Base-by-base conservation (phyloP, 2,329 filamentous ascomycete genomes). In the Penicillium sclerotiorum region DNA sequence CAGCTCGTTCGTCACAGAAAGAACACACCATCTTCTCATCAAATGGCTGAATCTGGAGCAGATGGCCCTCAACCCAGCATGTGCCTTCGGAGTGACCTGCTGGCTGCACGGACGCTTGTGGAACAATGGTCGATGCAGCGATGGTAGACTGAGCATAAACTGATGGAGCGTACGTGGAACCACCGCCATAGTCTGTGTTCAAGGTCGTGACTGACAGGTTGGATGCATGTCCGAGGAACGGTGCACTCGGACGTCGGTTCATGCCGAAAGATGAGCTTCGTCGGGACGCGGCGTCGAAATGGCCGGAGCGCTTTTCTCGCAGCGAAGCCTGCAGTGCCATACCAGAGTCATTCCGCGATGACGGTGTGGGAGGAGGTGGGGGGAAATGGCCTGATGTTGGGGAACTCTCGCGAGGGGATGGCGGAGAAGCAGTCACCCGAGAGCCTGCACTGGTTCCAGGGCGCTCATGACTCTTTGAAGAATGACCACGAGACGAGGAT, bases 211-310 rank as follows among this genome's bases (percentile, higher is more conserved):
- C 74, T 1, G 76, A 76, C 17, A 71, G 60, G 39, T 71, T 73
- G 5, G 69, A 68, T 44, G 80, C 77, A 67, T 87, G 84, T 41
- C 81, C 79, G 28, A 90, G 77, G 73, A 93, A 91, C 4, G 91
- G 89, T 25, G 86, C 75, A 67, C 83, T 89, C 5, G 88, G 87
- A 35, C 74, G 77, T 60, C 81, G 77, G 40, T 81, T 89, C 65
- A 92, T 79, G 23, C 87, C 89, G 71, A 96, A 95, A 1, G 92
- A 95, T n/a, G 92, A 95, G 74, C 92, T 96, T 58, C 93, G 84
- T 52, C 92, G 84, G n/a, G 88, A 88, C 57, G 78, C 73, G 49
- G 87, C 84, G 63, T 94, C 89, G 60, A 97, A 96, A 68, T 96
- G 90, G 1, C 89, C 92, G 3, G 94, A 97, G 44, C 93, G 84